phyloP scores from a whole-genome alignment of 1,284 basidiomycete species.

The Pseudozyma hubeiensis region DNA sequence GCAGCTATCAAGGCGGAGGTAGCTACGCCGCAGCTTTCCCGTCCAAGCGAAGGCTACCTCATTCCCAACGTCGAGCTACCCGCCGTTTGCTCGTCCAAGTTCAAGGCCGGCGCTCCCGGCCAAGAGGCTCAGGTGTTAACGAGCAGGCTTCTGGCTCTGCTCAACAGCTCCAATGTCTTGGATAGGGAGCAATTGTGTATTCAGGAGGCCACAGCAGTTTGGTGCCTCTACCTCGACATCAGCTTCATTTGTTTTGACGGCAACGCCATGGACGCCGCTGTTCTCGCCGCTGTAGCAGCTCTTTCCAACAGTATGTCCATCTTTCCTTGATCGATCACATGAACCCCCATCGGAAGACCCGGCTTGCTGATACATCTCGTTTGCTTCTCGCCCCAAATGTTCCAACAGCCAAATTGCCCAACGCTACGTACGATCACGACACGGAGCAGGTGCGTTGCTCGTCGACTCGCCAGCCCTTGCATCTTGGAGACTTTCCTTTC shows the following conservation, averaged over 20 bases:
- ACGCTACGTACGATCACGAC: conserved; percentile 79
- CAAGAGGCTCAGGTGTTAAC: conserved; percentile 57
- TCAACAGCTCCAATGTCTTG: conserved; percentile 70
- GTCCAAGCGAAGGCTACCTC: conserved; percentile 44
- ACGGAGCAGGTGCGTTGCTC: conserved; percentile 77
- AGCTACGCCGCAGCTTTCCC: conserved; percentile 34
- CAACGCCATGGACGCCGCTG: conserved; percentile 88
- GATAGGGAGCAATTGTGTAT: conserved; percentile 81
- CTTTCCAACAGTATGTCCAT: conserved; percentile 75
- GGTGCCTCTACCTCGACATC: conserved; percentile 92
- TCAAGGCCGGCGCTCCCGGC: conserved; percentile 89
- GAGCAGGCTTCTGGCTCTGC: conserved; percentile 74
- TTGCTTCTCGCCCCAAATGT: background rate
- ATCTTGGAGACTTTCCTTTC: conserved; percentile 73
- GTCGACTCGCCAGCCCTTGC: conserved; percentile 72
- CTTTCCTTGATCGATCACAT: too few relatives aligned
- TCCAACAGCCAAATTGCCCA: conserved; percentile 72
- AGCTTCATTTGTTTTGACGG: conserved; percentile 97
- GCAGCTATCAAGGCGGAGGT: conserved; percentile 57
- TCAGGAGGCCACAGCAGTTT: conserved; percentile 80
- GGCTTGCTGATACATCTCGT: too few relatives aligned
- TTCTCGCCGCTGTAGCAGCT: conserved; percentile 87
- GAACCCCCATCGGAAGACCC: too few relatives aligned
- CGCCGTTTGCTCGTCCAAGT: conserved; percentile 88
- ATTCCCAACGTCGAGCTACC: conserved; percentile 87